Evolutionary conservation across 139 green algal genomes (phyloP), one percentile per base, ranked within the genome.

Genomic region (Volvox africanus): DNA sequence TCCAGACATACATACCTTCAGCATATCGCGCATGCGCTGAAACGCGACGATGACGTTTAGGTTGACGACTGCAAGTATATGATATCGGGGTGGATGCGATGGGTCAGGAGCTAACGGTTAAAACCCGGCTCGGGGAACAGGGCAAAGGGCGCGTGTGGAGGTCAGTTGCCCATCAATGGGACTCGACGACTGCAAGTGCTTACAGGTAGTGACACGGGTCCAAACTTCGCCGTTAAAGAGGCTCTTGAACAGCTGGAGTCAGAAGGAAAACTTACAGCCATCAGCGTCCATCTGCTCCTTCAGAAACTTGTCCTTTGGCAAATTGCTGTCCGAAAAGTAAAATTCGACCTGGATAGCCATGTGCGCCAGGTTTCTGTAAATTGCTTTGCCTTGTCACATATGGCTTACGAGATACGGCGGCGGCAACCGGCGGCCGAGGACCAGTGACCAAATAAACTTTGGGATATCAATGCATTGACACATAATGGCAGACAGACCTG

Each of bases 261-360:
- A 75, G 67, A 28, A 75, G 35, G 71, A 32, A 79, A 33, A 93
- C 95, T 94, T 89, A 96, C 95, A 96, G 91, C 94, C 95, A n/a
- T 98, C 95, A 2, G 93, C 67, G 75, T 97, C 91, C 17, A 98
- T 93, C 75, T 97, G 92, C 22, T 94, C 91, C 50, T 92, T 92
- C 87, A 99, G 78, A 89, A 99, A 99, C 75, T 93, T 93, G 89
- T 99, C 97, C 62, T 96, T 96, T 3, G 96, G 96, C 33, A 98
- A 91, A 93, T 99, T 99, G 95, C 92, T 96, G 89, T 99, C 97
- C 61, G 93, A 96, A 93, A 99, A 99, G 88, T 99, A 99, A 77
- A 99, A 99, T 92, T 99, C 97, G 0, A 99, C 89, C 97, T 99
- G 94, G 61, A 55, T n/a, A 6, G 37, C 44, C 65, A 73, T 16